phyloP scores from a whole-genome alignment of 140 eudicot genomes.

The Oenanthe javanica region DNA sequence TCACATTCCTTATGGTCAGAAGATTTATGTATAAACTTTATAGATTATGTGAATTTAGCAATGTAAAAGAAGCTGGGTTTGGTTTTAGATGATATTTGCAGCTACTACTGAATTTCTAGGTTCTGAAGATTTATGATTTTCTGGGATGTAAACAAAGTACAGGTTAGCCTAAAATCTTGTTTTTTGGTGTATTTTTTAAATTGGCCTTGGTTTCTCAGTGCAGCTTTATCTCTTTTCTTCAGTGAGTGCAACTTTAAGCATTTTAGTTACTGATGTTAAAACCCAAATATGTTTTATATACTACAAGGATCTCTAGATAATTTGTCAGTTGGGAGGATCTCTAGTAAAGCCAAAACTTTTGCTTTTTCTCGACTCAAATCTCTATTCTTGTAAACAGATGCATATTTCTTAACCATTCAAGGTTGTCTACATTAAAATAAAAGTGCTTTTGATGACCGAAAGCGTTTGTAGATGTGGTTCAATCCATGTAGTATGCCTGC shows the following conservation, averaged over 20 bases:
- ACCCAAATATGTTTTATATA: neutral
- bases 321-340: neutral
- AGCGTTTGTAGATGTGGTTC: constrained; percentile 2
- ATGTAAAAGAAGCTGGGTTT: neutral
- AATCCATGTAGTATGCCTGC: constrained; percentile 28
- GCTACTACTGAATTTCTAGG: neutral
- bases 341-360: neutral
- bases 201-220: neutral
- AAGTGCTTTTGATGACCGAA: constrained; percentile 6
- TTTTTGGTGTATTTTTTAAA: neutral
- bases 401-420: neutral
- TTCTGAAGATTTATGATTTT: neutral
- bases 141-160: neutral
- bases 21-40: neutral
- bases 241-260: neutral
- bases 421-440: neutral
- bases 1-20: neutral
- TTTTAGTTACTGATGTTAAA: neutral
- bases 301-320: neutral
- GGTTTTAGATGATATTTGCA: neutral
- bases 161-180: neutral
- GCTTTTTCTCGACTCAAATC: neutral
- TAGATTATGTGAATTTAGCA: neutral
- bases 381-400: neutral
- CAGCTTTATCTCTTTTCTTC: neutral